These are phyloP conservation scores for Limonium bicolor DNA, from an alignment of 148 eudicot genomes.

Conservation along the genomic window DNA sequence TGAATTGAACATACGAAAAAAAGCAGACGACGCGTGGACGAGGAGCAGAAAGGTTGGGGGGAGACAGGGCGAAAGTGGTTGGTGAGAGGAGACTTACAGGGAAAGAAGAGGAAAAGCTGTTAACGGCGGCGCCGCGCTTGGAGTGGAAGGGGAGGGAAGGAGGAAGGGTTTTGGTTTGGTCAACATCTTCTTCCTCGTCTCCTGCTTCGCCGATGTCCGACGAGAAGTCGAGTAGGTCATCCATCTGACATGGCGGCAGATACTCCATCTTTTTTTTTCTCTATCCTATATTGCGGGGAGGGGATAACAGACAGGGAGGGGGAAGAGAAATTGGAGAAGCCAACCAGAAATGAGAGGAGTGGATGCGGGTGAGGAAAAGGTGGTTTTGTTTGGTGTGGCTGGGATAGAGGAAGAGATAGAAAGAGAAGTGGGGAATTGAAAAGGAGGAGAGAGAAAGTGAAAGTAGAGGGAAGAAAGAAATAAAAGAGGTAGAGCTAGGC, in stretches of 20 bases:
- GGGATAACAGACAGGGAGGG: neutral
- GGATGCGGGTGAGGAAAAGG: neutral
- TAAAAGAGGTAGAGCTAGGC: slow-evolving; percentile 3
- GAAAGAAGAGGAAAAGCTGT: slow-evolving; percentile 11
- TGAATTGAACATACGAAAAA: no score
- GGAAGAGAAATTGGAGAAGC: neutral
- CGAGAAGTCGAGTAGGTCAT: slow-evolving; percentile 42
- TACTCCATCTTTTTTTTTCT: slow-evolving; percentile 13
- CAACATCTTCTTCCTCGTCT: slow-evolving; percentile 16
- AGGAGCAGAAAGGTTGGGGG: no score
- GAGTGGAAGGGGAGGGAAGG: no score
- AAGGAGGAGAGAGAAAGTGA: no score
- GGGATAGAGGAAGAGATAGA: neutral
- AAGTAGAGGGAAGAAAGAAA: neutral
- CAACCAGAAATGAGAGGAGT: neutral
- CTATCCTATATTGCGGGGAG: no score
- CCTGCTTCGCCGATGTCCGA: slow-evolving; percentile 26
- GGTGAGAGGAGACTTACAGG: slow-evolving; percentile 23
- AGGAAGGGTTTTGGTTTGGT: slow-evolving; percentile 7
- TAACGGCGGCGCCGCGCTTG: no score
- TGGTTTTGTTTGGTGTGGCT: neutral
- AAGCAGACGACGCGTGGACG: neutral
- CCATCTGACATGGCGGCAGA: slow-evolving; percentile 14
- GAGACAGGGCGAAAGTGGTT: neutral
- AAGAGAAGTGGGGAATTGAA: slow-evolving; percentile 1